Conservation (phyloP, 2,329 filamentous ascomycete species). For the Penicillium polonicum region DNA sequence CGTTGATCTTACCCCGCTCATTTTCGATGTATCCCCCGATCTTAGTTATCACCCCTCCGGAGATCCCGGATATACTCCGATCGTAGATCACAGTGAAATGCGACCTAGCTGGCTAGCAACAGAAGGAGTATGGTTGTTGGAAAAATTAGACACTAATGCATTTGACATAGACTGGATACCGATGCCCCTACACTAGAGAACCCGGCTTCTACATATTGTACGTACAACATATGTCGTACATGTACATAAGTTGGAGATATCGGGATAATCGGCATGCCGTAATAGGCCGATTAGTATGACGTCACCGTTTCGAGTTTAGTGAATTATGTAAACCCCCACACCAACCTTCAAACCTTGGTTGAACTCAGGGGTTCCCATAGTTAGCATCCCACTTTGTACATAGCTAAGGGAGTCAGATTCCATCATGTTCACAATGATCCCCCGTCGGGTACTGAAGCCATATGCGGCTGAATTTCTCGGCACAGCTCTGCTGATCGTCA, state of each 20-base stretch:
- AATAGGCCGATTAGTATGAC: background rate
- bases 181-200: background rate
- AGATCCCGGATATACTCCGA: background rate
- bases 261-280: background rate
- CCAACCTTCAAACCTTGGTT: background rate
- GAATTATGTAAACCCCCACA: background rate
- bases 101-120: background rate
- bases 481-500: slow-evolving; percentile 33
- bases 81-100: background rate
- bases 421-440: slow-evolving; percentile 10
- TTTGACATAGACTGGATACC: background rate
- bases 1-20: background rate
- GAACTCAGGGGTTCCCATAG: background rate
- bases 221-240: background rate
- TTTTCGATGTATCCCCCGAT: background rate
- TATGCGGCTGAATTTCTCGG: slow-evolving; percentile 35
- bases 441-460: slow-evolving; percentile 24
- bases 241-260: background rate
- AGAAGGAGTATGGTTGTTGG: too few species aligned
- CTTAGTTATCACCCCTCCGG: background rate
- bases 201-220: background rate
- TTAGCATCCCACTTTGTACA: background rate
- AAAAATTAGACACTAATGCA: background rate
- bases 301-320: background rate
- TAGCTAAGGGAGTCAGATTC: background rate